These are phyloP conservation scores for Spatholobus suberectus DNA, from an alignment of 306 rosid genomes.

Conservation along the genomic window DNA sequence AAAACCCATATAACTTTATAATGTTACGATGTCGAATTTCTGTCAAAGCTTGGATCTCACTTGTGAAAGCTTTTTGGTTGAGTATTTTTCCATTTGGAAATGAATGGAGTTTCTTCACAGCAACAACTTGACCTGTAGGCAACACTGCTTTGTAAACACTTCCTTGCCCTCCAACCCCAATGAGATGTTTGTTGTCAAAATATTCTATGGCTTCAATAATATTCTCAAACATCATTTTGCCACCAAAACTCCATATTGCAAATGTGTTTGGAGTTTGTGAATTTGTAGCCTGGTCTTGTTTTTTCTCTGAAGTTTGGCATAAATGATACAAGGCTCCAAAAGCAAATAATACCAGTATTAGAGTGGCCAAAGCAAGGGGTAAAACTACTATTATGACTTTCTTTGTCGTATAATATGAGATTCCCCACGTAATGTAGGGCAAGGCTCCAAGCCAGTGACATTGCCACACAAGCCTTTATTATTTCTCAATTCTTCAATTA, in stretches of 20 bases:
- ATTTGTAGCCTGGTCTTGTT: background rate
- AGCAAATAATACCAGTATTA: background rate
- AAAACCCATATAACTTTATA: slow-evolving; percentile 32
- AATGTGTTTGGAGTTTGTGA: background rate
- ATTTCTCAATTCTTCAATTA: slow-evolving; percentile 8
- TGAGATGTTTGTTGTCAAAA: slow-evolving; percentile 3
- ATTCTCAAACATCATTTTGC: slow-evolving; percentile 5
- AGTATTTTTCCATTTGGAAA: background rate
- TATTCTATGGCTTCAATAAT: slow-evolving; percentile 23
- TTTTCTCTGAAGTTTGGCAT: background rate
- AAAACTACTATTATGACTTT: background rate
- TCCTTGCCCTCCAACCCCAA: slow-evolving; percentile 24
- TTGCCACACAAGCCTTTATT: slow-evolving; percentile 36
- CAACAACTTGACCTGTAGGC: slow-evolving; percentile 21
- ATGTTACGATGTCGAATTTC: slow-evolving; percentile 37
- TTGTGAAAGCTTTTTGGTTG: background rate
- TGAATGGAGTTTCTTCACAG: slow-evolving; percentile 18
- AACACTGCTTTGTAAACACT: slow-evolving; percentile 5
- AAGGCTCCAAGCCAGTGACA: background rate
- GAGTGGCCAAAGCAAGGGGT: background rate
- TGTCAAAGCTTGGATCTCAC: slow-evolving; percentile 33
- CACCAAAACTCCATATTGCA: slow-evolving; percentile 22
- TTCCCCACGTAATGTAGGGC: background rate
- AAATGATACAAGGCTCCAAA: background rate
- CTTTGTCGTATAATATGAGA: background rate